Percentiles rank a stretch among this genome's conserved stretches.
These are phyloP conservation scores for Aspergillus baeticus DNA, from an alignment of 495 filamentous ascomycete species.

Conservation along the genomic window DNA sequence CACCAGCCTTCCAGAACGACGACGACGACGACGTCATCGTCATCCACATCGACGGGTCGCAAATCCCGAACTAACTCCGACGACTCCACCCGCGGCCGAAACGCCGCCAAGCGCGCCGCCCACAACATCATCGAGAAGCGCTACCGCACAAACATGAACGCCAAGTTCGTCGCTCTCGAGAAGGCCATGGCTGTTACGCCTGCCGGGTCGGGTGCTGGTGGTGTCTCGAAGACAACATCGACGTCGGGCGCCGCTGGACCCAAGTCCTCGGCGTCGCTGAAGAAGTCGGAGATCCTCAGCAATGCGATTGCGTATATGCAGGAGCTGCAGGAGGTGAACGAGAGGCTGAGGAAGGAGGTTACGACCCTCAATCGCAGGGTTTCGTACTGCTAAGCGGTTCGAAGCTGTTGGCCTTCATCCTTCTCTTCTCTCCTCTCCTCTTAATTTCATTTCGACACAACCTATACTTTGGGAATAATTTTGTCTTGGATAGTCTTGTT, in stretches of 20 bases:
- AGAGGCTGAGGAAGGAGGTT: slow-evolving; percentile 39
- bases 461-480: not conserved
- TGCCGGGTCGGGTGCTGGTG: not conserved
- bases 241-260: not conserved
- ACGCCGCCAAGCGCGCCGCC: slow-evolving; percentile 48
- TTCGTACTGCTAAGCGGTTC: not conserved
- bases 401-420: not conserved
- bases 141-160: slow-evolving; percentile 54
- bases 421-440: not conserved
- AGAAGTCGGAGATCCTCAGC: slow-evolving; percentile 60
- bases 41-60: slow-evolving; percentile 10
- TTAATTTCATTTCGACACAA: not conserved
- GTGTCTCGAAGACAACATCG: slow-evolving; percentile 20
- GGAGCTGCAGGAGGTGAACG: slow-evolving; percentile 44
- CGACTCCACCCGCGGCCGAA: slow-evolving; percentile 35
- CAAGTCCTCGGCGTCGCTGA: slow-evolving; percentile 35
- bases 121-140: slow-evolving; percentile 56
- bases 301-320: slow-evolving; percentile 71
- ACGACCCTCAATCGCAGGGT: slow-evolving; percentile 29
- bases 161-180: slow-evolving; percentile 48
- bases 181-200: slow-evolving; percentile 33
- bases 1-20: slow-evolving; percentile 16
- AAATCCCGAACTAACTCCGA: slow-evolving; percentile 32
- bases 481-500: not conserved
- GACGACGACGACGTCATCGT: no score